These are phyloP conservation scores for Vitis hybrid DNA, from an alignment of 177 flowering plant species.

Conservation along the genomic window DNA sequence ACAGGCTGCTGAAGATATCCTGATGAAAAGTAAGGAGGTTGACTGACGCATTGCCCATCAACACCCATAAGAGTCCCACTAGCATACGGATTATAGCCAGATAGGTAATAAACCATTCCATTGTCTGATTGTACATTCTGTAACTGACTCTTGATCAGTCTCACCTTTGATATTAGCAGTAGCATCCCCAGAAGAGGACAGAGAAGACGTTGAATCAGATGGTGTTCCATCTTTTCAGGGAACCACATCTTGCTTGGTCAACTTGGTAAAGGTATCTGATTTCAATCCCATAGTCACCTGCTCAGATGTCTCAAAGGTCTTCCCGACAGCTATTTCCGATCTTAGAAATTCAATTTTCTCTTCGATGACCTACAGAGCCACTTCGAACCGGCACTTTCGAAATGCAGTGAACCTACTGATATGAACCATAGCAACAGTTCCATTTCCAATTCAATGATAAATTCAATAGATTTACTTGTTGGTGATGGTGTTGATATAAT, in stretches of 20 bases:
- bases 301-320: conserved; percentile 24
- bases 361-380: no score
- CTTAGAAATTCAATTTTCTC: neutral
- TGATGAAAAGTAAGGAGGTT: conserved; percentile 39
- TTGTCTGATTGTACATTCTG: conserved; percentile 39
- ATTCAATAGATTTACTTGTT: no score
- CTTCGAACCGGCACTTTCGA: no score
- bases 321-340: conserved; percentile 29
- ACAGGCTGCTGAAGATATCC: conserved; percentile 39
- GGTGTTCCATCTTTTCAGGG: conserved; percentile 31
- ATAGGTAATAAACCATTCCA: conserved; percentile 37
- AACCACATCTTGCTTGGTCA: conserved; percentile 36
- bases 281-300: conserved; percentile 19
- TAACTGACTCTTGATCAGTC: conserved; percentile 28
- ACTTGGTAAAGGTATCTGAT: conserved; percentile 22
- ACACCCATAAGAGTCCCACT: conserved; percentile 37
- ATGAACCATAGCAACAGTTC: no score
- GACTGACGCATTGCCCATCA: conserved; percentile 38
- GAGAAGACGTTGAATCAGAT: conserved; percentile 24
- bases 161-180: conserved; percentile 26
- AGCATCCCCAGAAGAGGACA: conserved; percentile 25
- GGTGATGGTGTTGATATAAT: no score
- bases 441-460: no score
- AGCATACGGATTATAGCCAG: conserved; percentile 46
- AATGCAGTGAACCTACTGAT: no score